Base-by-base conservation (phyloP, 2,329 filamentous ascomycete species). In the Neonectria magnoliae region DNA sequence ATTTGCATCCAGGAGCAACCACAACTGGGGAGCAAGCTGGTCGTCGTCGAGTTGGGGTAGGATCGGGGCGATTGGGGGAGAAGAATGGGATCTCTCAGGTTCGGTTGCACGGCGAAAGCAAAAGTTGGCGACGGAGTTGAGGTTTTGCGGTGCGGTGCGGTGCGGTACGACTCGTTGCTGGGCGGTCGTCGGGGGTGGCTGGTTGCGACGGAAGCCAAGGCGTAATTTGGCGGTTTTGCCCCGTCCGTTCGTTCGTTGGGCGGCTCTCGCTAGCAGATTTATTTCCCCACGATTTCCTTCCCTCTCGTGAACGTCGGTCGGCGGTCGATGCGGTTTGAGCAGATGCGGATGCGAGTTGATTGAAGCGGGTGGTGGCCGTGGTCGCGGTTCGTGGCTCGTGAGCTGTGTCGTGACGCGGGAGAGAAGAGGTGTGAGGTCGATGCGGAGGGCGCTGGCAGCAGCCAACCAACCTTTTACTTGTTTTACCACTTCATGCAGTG, bases 1-100 rank as follows among this genome's bases (percentile, higher is more conserved):
- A 63, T 64, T 63, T 67, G 66, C 72, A 70, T 70, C 72, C 70
- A 63, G 52, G 57, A 62, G 68, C 73, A 75, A 75, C 64, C 72
- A 73, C 71, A 74, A 71, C 59, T 64, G 66, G 65, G 66, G 58
- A 48, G 50, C 33, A 57, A 55, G 54, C 47, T 14, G 50, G 53
- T 33, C 22, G 59, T 65, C 48, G 58, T 44, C 27, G 25, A 65
- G 64, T 69, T 58, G 44, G 44, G 22, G 27, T 41, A 60, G 54
- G 20, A 62, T 60, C 58, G 33, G 47, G 65, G 31, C n/a, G 57
- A 59, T 62, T 50, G 55, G 63, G 52, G 58, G 62, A 60, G 66
- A 54, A 66, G 56, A 64, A 25, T 20, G 7, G 16, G 31, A 25
- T 14, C 45, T 50, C 27, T 45, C 56, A 42, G 45, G 13, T 27